Conservation (phyloP, 192 early-diverging fungal species). For the Umbelopsis sp. region DNA sequence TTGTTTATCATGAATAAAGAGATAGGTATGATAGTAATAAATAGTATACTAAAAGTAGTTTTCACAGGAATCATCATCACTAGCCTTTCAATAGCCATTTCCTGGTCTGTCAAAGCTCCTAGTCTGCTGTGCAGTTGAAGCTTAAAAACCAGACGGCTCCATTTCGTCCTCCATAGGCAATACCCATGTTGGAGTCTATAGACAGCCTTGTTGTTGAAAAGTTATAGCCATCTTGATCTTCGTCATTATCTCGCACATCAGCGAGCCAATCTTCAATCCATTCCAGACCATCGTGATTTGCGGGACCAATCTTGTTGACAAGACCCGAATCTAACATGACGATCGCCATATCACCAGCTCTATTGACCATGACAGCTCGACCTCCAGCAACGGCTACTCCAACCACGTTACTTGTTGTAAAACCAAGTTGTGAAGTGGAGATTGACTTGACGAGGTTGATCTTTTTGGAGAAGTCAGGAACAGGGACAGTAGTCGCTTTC, state of each 20-base stretch:
- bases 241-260: constrained; percentile 28
- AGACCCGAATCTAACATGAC: constrained; percentile 28
- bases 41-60: too few species aligned
- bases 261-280: constrained; percentile 27
- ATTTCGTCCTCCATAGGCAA: constrained; percentile 31
- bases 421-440: constrained; percentile 18
- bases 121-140: constrained; percentile 1
- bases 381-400: constrained; percentile 23
- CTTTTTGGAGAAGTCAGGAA: constrained; percentile 9
- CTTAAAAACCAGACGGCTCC: constrained; percentile 32
- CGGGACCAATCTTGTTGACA: constrained; percentile 9
- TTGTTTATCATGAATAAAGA: too few species aligned
- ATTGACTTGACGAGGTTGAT: constrained; percentile 27
- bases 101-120: too few species aligned
- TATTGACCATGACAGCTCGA: constrained; percentile 31
- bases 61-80: too few species aligned
- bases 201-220: constrained; percentile 31
- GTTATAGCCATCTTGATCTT: constrained; percentile 37
- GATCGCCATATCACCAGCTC: constrained; percentile 36
- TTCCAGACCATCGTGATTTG: background rate
- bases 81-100: too few species aligned
- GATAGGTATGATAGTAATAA: too few species aligned
- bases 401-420: constrained; percentile 21
- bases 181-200: constrained; percentile 26
- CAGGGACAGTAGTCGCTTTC: background rate